Evolutionary conservation across 73 alveolate genomes (phyloP).

Genomic region (Paramecium octaurelia): DNA sequence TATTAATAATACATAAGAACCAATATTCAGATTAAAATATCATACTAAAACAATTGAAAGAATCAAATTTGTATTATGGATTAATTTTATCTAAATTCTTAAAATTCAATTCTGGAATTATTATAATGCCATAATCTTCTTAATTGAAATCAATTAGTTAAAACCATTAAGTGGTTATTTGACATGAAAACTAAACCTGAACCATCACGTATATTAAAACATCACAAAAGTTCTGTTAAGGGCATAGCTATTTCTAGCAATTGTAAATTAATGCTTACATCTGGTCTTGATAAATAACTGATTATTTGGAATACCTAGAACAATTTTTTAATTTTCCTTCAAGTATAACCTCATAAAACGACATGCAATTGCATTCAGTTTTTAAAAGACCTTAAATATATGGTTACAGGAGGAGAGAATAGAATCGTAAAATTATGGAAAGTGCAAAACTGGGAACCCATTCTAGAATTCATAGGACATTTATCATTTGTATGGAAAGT

Average conservation of each 20-base stretch:
- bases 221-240: neutral
- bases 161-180: neutral
- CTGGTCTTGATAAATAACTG: neutral
- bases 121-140: neutral
- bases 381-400: neutral
- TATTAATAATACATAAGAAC: neutral
- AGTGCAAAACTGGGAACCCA: neutral
- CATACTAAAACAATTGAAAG: neutral
- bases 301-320: neutral
- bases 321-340: neutral
- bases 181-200: constrained; percentile 26
- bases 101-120: too few relatives aligned
- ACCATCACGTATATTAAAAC: neutral
- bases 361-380: neutral
- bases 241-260: neutral
- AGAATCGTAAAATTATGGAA: constrained; percentile 20
- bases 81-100: too few relatives aligned
- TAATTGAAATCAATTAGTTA: neutral
- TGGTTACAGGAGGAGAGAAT: constrained; percentile 45
- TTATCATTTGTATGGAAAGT: neutral
- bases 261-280: neutral
- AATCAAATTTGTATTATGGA: neutral
- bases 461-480: neutral
- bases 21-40: neutral
- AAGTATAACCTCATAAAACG: neutral